Percentiles rank a stretch among this genome's conserved stretches.
Evolutionary conservation across 164 flowering plant genomes (phyloP).

Genomic region (Akebia trifoliata): DNA sequence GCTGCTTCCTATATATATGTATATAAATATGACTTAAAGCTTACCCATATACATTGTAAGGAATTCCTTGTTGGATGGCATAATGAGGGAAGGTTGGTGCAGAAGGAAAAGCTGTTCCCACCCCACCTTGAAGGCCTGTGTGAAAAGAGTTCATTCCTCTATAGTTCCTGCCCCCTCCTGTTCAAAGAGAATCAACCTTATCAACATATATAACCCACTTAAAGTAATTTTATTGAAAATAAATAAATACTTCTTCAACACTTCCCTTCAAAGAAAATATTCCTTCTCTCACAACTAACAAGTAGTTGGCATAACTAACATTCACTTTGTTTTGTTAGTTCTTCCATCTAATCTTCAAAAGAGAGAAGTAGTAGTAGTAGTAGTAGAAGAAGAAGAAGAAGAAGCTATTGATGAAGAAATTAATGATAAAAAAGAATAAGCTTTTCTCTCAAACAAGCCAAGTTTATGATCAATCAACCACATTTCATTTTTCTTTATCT

Average conservation of each 20-base stretch:
- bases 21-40: neutral
- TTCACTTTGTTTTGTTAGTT: slow-evolving; percentile 6
- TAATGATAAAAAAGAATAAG: too few species aligned
- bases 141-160: slow-evolving; percentile 54
- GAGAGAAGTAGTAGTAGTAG: too few species aligned
- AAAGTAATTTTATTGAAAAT: too few species aligned
- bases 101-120: slow-evolving; percentile 57
- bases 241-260: too few species aligned
- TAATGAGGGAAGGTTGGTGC: slow-evolving; percentile 85
- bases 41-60: slow-evolving; percentile 75
- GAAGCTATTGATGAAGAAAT: too few species aligned
- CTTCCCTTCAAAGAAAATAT: neutral
- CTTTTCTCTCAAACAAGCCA: too few species aligned
- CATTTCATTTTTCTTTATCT: too few species aligned
- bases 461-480: too few species aligned
- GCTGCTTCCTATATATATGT: neutral
- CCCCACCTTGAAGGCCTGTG: slow-evolving; percentile 41
- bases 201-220: neutral
- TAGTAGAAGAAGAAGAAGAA: too few species aligned
- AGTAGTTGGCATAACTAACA: slow-evolving; percentile 6
- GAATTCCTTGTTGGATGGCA: slow-evolving; percentile 86
- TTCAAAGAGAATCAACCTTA: neutral
- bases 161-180: slow-evolving; percentile 46
- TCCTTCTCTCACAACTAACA: slow-evolving; percentile 2
- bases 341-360: neutral